Evolutionary conservation across 2,329 filamentous ascomycete species (phyloP), one percentile per base, ranked within the genome.

Genomic region (Cadophora luteo-olivacea): DNA sequence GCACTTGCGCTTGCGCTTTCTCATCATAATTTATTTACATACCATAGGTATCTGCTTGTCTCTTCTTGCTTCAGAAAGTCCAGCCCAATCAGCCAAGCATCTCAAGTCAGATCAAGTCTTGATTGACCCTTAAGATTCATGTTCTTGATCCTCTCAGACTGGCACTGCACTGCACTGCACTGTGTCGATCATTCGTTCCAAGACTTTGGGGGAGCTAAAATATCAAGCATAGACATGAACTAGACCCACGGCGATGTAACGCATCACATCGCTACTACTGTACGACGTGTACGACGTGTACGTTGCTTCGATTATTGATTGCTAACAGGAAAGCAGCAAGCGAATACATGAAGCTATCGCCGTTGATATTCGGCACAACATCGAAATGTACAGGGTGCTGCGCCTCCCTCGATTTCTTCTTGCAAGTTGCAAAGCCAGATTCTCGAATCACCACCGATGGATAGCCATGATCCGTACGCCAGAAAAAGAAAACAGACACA

Each of bases 371-470:
- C n/a, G 16, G 3, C 57, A 60, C 57, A 38, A 60, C 57, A 14
- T 22, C 51, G 54, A 65, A 36, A 65, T 61, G 54, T 60, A 60
- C 64, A 65, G 32, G 64, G 54, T 60, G 48, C 64, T 66, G 64
- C 64, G 64, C 64, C 64, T 66, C 64, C 25, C n/a, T 22, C 45
- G 8, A 9, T 25, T 36, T 33, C 36, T 12, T 54, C 36, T 12
- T 54, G 4, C 51, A 5, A 4, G 29, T 29, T 24, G n/a, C 24
- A 4, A 25, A 12, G 22, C 22, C 38, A 48, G 19, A 7, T 19
- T 9, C n/a, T 33, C 32, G 45, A 24, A 54, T 22, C 22, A 54
- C 24, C 29, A 29, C 29, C 29, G 29, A 29, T 29, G 32, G 33
- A 25, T 16, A 19, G 16, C 3, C 41, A 19, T 45, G 41, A 45